Evolutionary conservation across 805 yeast species (phyloP).

Genomic region (Deakozyma indianensis): DNA sequence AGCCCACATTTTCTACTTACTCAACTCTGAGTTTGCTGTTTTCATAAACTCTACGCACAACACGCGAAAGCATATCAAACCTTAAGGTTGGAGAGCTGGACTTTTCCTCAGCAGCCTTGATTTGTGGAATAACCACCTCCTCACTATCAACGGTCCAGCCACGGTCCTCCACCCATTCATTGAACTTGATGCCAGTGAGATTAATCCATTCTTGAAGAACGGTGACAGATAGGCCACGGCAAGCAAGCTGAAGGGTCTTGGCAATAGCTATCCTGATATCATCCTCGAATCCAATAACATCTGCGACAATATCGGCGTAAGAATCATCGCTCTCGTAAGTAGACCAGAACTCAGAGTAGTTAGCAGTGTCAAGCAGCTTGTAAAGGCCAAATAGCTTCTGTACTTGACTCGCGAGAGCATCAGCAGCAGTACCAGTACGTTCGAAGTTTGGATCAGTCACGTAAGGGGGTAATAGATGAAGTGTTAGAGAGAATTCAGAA

Average conservation of each 20-base stretch:
- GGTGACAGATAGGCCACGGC: constrained; percentile 14
- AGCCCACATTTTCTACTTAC: no score
- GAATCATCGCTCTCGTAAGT: constrained; percentile 16
- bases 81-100: not conserved
- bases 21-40: not conserved
- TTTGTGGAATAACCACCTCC: constrained; percentile 9
- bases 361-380: constrained; percentile 17
- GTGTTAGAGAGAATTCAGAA: constrained; percentile 29
- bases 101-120: not conserved
- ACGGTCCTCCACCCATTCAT: constrained; percentile 13
- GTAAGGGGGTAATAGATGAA: constrained; percentile 31
- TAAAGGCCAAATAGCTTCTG: constrained; percentile 18
- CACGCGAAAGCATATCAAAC: not conserved
- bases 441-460: constrained; percentile 14
- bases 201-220: constrained; percentile 19
- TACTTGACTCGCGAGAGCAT: constrained; percentile 14
- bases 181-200: constrained; percentile 14
- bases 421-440: constrained; percentile 12
- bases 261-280: constrained; percentile 19
- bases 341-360: constrained; percentile 21
- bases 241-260: constrained; percentile 16
- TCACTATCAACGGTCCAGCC: constrained; percentile 18
- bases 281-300: constrained; percentile 20
- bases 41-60: not conserved
- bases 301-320: constrained; percentile 22